Conservation (phyloP, 2,329 filamentous ascomycete genomes). For the Phaeosphaeria sp. region DNA sequence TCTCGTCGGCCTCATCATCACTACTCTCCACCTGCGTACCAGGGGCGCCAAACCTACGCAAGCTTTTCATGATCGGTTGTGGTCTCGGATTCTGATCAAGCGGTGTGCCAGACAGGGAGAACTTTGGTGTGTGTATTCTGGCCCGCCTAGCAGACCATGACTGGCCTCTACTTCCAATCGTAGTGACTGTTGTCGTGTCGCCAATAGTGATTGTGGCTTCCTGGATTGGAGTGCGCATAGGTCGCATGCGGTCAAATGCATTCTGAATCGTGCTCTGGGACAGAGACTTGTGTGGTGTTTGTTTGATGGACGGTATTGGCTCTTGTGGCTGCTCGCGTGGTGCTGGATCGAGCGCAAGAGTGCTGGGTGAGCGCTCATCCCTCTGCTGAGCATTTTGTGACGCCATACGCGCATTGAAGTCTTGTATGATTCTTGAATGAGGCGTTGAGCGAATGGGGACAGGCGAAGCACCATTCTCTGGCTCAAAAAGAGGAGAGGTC, state of each 20-base stretch:
- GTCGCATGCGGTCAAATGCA: constrained; percentile 70
- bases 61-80: constrained; percentile 52
- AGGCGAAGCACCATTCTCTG: constrained; percentile 16
- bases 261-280: constrained; percentile 58
- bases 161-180: constrained; percentile 62
- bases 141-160: constrained; percentile 56
- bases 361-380: constrained; percentile 14
- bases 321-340: constrained; percentile 26
- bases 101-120: constrained; percentile 36
- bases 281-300: constrained; percentile 41
- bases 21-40: constrained; percentile 52
- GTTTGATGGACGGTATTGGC: constrained; percentile 35
- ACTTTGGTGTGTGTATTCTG: constrained; percentile 51
- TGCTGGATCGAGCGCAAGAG: constrained; percentile 8
- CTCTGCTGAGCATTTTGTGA: constrained; percentile 37
- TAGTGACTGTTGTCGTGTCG: constrained; percentile 69
- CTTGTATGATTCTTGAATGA: constrained; percentile 38
- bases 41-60: constrained; percentile 63
- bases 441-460: constrained; percentile 7
- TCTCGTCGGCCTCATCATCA: constrained; percentile 28
- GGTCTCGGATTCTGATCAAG: constrained; percentile 36
- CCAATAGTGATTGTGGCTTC: constrained; percentile 79
- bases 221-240: constrained; percentile 67
- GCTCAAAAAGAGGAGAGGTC: constrained; percentile 32
- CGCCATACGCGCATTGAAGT: constrained; percentile 51